Evolutionary conservation across 331 rosid species (phyloP).

Genomic region (Pyrus hybrid): DNA sequence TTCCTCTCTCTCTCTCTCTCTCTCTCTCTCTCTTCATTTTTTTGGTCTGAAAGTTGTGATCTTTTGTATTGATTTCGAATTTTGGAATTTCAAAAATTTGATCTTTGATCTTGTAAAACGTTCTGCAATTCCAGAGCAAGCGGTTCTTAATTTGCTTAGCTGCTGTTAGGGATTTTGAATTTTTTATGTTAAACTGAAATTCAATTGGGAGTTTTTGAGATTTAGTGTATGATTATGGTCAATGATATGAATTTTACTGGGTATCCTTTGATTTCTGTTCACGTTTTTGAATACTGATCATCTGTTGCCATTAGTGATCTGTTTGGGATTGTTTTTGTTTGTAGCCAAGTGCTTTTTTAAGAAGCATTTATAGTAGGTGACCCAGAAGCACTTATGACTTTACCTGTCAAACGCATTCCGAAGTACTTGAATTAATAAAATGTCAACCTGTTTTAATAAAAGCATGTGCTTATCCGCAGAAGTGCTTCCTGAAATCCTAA

Average conservation of each 20-base stretch:
- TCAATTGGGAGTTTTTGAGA: neutral
- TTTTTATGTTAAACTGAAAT: too few species aligned
- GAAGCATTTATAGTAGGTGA: neutral
- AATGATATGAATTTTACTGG: neutral
- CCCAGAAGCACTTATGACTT: neutral
- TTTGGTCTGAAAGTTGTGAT: neutral
- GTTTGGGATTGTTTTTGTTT: neutral
- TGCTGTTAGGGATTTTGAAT: neutral
- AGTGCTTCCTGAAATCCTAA: neutral
- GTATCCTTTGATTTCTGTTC: neutral
- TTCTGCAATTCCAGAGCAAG: too few species aligned
- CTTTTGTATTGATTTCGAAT: neutral
- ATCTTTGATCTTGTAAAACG: neutral
- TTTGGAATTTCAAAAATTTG: neutral
- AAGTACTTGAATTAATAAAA: neutral
- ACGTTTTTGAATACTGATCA: neutral
- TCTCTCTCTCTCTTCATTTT: neutral
- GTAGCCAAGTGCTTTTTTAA: neutral
- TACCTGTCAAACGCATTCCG: neutral
- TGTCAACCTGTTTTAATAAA: neutral
- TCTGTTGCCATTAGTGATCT: neutral
- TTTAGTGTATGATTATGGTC: neutral
- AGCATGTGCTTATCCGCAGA: neutral
- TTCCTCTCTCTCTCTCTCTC: constrained; percentile 3
- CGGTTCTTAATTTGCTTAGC: neutral